These are phyloP conservation scores for Ceratorhiza oryzae-sativae DNA, from an alignment of 1,284 basidiomycete genomes.

Conservation along the genomic window DNA sequence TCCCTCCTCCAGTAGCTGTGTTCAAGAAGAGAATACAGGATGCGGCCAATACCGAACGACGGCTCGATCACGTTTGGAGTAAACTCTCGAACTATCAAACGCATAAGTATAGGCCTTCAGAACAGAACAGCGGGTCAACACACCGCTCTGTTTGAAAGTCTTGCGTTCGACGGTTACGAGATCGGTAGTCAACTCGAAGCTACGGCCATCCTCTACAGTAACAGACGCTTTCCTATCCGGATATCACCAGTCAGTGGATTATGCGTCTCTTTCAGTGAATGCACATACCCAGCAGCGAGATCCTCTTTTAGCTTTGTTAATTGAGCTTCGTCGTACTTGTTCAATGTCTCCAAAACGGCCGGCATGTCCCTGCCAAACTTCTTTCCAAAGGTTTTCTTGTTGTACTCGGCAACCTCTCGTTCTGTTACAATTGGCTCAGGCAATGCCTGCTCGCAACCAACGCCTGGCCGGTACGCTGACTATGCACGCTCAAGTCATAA, in stretches of 20 bases:
- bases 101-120: not conserved
- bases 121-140: conserved; percentile 47
- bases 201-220: conserved; percentile 65
- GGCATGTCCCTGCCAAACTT: conserved; percentile 88
- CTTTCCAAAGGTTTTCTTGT: conserved; percentile 91
- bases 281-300: conserved; percentile 74
- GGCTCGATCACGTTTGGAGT: conserved; percentile 99
- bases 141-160: conserved; percentile 89
- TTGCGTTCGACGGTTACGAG: conserved; percentile 82
- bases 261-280: conserved; percentile 20
- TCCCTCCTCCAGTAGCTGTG: conserved; percentile 97
- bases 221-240: conserved; percentile 49
- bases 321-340: conserved; percentile 71
- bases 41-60: conserved; percentile 97
- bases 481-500: conserved; percentile 79
- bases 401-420: conserved; percentile 77
- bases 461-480: conserved; percentile 68
- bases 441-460: conserved; percentile 86
- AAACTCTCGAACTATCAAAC: conserved; percentile 83
- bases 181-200: conserved; percentile 77
- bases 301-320: conserved; percentile 76
- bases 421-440: conserved; percentile 82
- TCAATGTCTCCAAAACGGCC: conserved; percentile 72
- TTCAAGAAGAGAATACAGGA: conserved; percentile 93
- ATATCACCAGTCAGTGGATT: conserved; percentile 53